These are phyloP conservation scores for Mortierella sp. DNA, from an alignment of 371 early-diverging fungal genomes.

Conservation along the genomic window DNA sequence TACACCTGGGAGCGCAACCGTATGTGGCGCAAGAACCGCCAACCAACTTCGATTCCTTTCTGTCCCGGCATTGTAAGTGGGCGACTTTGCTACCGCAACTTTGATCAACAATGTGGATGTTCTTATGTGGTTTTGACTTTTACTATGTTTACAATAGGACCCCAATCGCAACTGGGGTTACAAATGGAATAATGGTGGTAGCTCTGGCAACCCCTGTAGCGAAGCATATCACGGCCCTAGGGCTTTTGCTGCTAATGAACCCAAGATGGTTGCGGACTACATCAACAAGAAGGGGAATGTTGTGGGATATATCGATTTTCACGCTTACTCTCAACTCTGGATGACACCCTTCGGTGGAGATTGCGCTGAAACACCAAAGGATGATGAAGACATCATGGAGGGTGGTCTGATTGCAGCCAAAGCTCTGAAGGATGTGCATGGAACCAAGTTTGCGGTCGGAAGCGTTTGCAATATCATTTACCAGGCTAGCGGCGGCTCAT, in stretches of 20 bases:
- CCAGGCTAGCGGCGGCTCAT: constrained; percentile 56
- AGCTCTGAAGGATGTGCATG: constrained; percentile 60
- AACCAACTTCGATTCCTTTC: constrained; percentile 50
- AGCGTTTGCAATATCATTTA: constrained; percentile 66
- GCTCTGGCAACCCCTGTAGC: constrained; percentile 52
- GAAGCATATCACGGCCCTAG: constrained; percentile 57
- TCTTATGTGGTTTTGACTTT: too few species aligned
- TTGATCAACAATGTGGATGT: background rate
- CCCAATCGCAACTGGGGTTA: constrained; percentile 58
- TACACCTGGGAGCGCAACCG: constrained; percentile 53
- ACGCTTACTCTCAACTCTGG: constrained; percentile 67
- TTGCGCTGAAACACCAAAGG: constrained; percentile 48
- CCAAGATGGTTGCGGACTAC: constrained; percentile 59
- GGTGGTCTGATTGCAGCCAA: constrained; percentile 56
- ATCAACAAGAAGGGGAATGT: constrained; percentile 46
- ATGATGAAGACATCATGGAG: constrained; percentile 54
- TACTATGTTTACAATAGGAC: too few species aligned
- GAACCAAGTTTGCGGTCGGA: constrained; percentile 62
- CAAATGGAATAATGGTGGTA: constrained; percentile 48
- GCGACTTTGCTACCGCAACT: too few species aligned
- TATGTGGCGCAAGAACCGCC: constrained; percentile 67
- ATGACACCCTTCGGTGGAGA: constrained; percentile 58
- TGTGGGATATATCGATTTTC: constrained; percentile 63
- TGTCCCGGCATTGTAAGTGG: constrained; percentile 57
- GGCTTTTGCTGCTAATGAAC: constrained; percentile 56